A percentile compares a stretch with the other conserved stretches of the same genome.
Conservation (phyloP, 2,329 filamentous ascomycete species). For the Penicillium sp. region DNA sequence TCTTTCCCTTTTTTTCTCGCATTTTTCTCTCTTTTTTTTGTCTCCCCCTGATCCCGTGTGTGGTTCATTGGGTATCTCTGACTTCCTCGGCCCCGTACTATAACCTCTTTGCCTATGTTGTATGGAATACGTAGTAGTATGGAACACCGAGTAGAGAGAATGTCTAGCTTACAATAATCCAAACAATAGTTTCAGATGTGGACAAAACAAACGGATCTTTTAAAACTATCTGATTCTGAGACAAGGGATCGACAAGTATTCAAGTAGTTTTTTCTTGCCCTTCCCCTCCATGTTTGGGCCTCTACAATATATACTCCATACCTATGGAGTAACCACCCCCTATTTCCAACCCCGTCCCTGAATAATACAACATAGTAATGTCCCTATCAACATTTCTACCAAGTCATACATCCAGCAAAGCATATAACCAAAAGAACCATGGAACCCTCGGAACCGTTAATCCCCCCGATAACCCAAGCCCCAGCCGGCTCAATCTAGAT, state of each 20-base stretch:
- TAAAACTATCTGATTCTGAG: slow-evolving; percentile 5
- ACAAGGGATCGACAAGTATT: slow-evolving; percentile 8
- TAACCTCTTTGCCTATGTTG: no score
- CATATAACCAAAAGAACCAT: not conserved
- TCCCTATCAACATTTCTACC: no score
- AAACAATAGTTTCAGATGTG: slow-evolving; percentile 12
- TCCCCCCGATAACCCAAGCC: slow-evolving; percentile 1
- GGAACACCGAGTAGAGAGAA: not conserved
- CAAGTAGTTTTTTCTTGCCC: not conserved
- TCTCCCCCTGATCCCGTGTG: not conserved
- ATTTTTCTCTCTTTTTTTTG: not conserved
- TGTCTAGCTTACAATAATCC: slow-evolving; percentile 5
- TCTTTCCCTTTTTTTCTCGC: not conserved
- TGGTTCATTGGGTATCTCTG: not conserved
- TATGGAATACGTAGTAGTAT: no score
- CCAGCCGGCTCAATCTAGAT: not conserved
- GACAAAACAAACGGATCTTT: slow-evolving; percentile 2
- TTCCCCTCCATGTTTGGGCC: no score
- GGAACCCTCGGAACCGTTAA: not conserved
- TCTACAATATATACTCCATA: no score
- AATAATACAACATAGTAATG: no score
- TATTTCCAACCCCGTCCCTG: no score
- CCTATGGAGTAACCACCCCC: no score
- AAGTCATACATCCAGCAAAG: no score
- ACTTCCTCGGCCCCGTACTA: not conserved